Percentiles rank a stretch among this genome's conserved stretches.
phyloP scores from a whole-genome alignment of 192 early-diverging fungal genomes.

The Paraglomus occultum region DNA sequence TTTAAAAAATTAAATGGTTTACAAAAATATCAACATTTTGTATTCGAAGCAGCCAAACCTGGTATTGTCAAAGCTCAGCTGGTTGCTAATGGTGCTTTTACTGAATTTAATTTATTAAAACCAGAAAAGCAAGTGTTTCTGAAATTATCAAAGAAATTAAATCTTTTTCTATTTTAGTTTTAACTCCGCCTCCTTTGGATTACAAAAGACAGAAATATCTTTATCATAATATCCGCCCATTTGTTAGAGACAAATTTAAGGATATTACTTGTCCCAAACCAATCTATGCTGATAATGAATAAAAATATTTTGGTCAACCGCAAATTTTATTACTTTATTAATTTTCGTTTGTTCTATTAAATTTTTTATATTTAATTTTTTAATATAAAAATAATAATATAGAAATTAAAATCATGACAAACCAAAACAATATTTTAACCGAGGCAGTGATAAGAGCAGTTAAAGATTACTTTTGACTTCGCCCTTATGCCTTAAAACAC shows the following conservation, averaged over 20 bases:
- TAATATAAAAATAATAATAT: slow-evolving; percentile 4
- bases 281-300: slow-evolving; percentile 19
- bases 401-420: no score
- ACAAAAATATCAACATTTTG: slow-evolving; percentile 9
- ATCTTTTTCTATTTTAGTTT: no score
- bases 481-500: slow-evolving; percentile 3
- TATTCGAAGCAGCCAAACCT: neutral
- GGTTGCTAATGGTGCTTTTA: neutral
- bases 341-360: neutral
- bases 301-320: slow-evolving; percentile 7
- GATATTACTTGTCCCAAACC: no score
- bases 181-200: no score
- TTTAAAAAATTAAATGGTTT: slow-evolving; percentile 6
- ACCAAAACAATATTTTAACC: slow-evolving; percentile 17
- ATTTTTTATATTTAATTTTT: neutral
- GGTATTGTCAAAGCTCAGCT: slow-evolving; percentile 13
- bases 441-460: slow-evolving; percentile 4
- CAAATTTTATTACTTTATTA: neutral
- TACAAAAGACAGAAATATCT: no score
- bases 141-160: no score
- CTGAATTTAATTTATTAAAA: slow-evolving; percentile 6
- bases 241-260: no score
- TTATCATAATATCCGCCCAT: no score
- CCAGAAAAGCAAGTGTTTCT: no score
- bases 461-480: slow-evolving; percentile 19